These are phyloP conservation scores for Sporothrix pallida DNA, from an alignment of 2,329 filamentous ascomycete genomes.

Conservation along the genomic window DNA sequence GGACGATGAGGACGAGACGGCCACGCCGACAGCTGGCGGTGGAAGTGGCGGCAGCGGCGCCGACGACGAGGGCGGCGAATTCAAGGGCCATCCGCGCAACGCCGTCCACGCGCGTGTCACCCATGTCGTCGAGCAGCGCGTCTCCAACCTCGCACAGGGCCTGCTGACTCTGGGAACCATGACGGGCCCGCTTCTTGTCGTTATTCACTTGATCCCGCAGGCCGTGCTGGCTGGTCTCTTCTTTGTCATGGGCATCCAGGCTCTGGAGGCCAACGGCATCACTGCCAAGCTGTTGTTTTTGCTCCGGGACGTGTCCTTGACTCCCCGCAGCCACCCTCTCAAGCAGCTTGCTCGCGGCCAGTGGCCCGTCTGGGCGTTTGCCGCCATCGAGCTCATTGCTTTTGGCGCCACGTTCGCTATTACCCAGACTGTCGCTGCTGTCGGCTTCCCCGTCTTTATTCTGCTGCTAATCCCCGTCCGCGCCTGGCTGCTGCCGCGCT, in stretches of 20 bases:
- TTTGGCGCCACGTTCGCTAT: constrained; percentile 83
- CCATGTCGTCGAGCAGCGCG: constrained; percentile 77
- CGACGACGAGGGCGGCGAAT: constrained; percentile 46
- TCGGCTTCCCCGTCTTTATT: constrained; percentile 80
- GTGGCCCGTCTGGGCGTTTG: constrained; percentile 70
- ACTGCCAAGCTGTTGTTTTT: constrained; percentile 76
- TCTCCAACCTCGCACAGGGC: constrained; percentile 79
- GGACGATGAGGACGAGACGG: constrained; percentile 50
- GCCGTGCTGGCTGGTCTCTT: constrained; percentile 81
- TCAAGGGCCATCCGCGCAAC: constrained; percentile 57
- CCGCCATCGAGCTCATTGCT: constrained; percentile 68
- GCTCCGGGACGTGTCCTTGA: constrained; percentile 67
- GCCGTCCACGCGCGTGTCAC: constrained; percentile 54
- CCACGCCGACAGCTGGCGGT: background rate
- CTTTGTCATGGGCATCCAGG: constrained; percentile 84
- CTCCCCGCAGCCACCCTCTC: constrained; percentile 63
- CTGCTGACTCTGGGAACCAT: constrained; percentile 80
- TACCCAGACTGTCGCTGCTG: constrained; percentile 79
- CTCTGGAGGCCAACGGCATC: constrained; percentile 77
- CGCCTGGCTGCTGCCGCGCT: constrained; percentile 65
- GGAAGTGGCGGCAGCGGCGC: background rate
- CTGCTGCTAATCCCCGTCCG: constrained; percentile 70
- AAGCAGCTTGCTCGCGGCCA: constrained; percentile 62
- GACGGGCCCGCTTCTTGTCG: constrained; percentile 73
- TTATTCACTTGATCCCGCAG: constrained; percentile 78